Base-by-base conservation (phyloP, 345 rosid genomes). In the Melastoma malabathricum region DNA sequence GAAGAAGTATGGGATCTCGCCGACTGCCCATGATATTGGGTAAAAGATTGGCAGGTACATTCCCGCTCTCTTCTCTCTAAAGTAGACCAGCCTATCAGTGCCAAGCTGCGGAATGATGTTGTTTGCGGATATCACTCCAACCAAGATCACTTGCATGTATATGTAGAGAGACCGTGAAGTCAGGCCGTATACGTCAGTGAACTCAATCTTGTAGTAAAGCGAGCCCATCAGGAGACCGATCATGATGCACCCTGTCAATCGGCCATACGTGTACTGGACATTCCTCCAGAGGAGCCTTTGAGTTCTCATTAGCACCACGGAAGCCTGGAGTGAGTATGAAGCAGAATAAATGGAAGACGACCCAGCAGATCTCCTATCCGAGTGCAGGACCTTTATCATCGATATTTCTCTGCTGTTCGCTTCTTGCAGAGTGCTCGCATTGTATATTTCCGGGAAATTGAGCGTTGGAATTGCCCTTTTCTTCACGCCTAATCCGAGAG, bases 1-100 rank as follows among this genome's bases (percentile, higher is more conserved):
- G 55, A 53, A 58, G 58, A 66, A 48, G 25, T 63, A 63, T 49
- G 69, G 75, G 47, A 67, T 60, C 60, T 64, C 72, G 20, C 59
- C 65, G 34, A 61, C 59, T 47, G 67, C 65, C 70, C 73, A 72
- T 38, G 76, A 68, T 29, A 58, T 10, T 18, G 73, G 67, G 54
- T 72, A 67, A 55, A 67, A 60, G 61, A 64, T 55, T 54, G 73
- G 68, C 55, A 41, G 72, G 57, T 72, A 54, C 67, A 61, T 72
- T 55, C 70, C 47, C 5, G 65, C 62, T 53, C 73, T 60, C 45
- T 48, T 67, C 59, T 72, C 76, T 57, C 59, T 48, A 19, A 67
- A 67, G 31, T 64, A 61, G 10, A 72, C 65, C 55, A 64, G 48
- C 50, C 62, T 58, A 47, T 71, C 72, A 22, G 57, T 63, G 63